Evolutionary conservation across 805 yeast species (phyloP), one percentile per base, ranked within the genome.

Genomic region (Middelhovenomyces tepae): DNA sequence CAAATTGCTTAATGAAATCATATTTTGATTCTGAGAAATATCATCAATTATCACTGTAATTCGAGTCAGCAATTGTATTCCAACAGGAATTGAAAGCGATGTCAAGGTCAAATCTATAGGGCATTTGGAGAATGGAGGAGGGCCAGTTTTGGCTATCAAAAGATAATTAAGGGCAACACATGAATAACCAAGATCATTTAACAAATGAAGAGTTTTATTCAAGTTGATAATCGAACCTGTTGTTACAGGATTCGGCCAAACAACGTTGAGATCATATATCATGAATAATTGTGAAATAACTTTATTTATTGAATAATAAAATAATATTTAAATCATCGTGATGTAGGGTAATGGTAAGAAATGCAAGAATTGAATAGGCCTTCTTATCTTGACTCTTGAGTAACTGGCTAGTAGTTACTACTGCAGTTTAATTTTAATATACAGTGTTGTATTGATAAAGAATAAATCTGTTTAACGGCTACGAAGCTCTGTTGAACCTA

Each of bases 11-110:
- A 53, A 38, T 11, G 40, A 30, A 43, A 72, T 59, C 20, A 78
- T 56, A 16, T 71, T 73, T 46, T 78, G 89, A 27, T 81, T 74
- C 43, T 81, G 81, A 5, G 84, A 65, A 1, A 89, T 78, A 40
- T 86, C 95, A 40, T 75, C 81, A 7, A 87, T 69, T 8, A 75
- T 62, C 5, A 91, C 49, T 0, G 97, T 91, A 16, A 83, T 65
- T 37, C 98, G 61, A 1, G 86, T 69, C 45, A 72, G 80, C 7
- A 80, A 48, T 36, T 63, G 65, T 20, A 78, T 38, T 5, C 69
- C 57, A 16, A 16, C 20, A 4, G 60, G 53, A 35, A 51, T 73
- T 22, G 27, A 13, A 36, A 49, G 59, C 38, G 30, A 58, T 38
- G 53, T 62, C 15, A 38, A 28, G 14, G 39, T 45, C 23, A 52